Evolutionary conservation across 768 basidiomycete species (phyloP), one percentile per base, ranked within the genome.

Genomic region (Cystofilobasidium capitatum): DNA sequence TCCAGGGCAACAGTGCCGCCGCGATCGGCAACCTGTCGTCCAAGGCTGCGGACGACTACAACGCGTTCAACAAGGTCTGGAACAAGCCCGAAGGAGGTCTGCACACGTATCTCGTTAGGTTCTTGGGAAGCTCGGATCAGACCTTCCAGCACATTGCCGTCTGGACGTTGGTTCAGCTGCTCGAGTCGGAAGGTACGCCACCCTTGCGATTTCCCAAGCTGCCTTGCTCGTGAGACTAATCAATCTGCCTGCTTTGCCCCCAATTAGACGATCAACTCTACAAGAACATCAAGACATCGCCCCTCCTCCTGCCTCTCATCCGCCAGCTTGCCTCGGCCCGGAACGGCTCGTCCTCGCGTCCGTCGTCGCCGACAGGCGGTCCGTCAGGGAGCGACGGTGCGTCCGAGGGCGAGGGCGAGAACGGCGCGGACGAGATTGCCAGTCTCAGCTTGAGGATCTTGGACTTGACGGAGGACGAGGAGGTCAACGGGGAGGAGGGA

Each of bases 121-220:
- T 99, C 84, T 79, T 99, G 72, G 89, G 85, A 47, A 93, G 89
- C 74, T 81, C 88, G 8, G 96, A 99, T 74, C 87, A 90, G 17
- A 99, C 96, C 0, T 99, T 99, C 86, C 93, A 97, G 77, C 96
- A 99, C 75, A 99, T 98, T 70, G 96, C 96, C 39, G 92, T 99
- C 51, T 99, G 96, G 96, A 97, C 96, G 0, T 93, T 98, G 71
- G 93, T 97, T 31, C 96, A 99, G 75, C 79, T 99, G 26, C 81
- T 99, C 33, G 96, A 99, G 76, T 94, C 94, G n/a, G 89, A 90
- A 70, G 89, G 88, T 89, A 71, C 49, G 65, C 29, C 40, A 6
- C 37, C 37, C 39, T 36, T 39, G 3, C 2, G 12, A 33, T 33
- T 13, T 2, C 5, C 20, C 36, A 42, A 17, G 37, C 58, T 60